phyloP scores from a whole-genome alignment of 2,329 filamentous ascomycete species.

The Aureobasidium uvarum region DNA sequence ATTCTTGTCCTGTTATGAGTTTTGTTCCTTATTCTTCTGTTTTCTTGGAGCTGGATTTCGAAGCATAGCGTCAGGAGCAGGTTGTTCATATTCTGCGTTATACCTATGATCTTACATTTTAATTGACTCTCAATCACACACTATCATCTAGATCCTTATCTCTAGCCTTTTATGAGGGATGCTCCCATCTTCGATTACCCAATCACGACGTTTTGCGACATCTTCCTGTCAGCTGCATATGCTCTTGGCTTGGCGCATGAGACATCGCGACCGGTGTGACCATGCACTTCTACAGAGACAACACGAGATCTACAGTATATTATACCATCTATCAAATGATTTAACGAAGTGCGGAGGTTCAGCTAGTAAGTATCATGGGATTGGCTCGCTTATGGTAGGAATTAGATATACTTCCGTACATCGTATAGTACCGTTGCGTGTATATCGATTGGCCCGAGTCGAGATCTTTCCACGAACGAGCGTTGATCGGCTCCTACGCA shows the following conservation, averaged over 20 bases:
- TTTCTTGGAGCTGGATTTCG: neutral
- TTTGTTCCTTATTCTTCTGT: neutral
- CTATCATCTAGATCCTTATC: neutral
- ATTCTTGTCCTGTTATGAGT: neutral
- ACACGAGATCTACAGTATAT: neutral
- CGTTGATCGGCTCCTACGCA: conserved; percentile 20
- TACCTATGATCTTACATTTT: neutral
- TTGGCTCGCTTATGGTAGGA: neutral
- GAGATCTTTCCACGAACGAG: conserved; percentile 8
- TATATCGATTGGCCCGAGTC: conserved; percentile 9
- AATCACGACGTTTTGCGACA: neutral
- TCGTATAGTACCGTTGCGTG: conserved; percentile 16
- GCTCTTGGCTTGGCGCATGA: neutral
- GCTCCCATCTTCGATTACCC: neutral
- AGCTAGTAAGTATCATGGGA: neutral
- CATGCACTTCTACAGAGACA: neutral
- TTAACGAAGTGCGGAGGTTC: neutral
- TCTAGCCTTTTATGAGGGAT: neutral
- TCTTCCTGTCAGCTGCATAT: neutral
- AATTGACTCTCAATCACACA: conserved; percentile 4
- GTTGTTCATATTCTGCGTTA: neutral
- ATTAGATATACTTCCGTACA: conserved; percentile 7
- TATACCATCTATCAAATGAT: neutral
- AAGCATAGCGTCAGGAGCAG: conserved; percentile 6
- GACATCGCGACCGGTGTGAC: neutral